These are phyloP conservation scores for Kwoniella newhampshirensis DNA, from an alignment of 768 basidiomycete genomes.

Conservation along the genomic window DNA sequence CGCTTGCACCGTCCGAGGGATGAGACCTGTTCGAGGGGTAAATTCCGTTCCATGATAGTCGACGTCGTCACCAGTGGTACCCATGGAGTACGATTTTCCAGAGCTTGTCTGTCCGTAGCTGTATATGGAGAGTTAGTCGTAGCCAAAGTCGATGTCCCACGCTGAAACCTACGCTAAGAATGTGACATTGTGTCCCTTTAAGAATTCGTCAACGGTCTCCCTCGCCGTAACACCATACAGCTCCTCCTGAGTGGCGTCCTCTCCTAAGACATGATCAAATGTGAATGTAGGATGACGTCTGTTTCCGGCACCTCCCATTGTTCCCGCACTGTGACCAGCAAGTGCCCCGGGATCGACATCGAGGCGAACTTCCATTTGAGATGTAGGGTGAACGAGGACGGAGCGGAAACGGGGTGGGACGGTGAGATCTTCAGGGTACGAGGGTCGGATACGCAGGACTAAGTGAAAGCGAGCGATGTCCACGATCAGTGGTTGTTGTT, in stretches of 20 bases:
- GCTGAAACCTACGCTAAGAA: conserved; percentile 82
- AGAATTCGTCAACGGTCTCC: conserved; percentile 59
- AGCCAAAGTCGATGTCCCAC: too few species aligned
- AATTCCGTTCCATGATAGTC: conserved; percentile 57
- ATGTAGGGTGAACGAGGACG: conserved; percentile 74
- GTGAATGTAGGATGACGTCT: conserved; percentile 64
- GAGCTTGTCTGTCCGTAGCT: conserved; percentile 88
- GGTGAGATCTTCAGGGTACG: conserved; percentile 78
- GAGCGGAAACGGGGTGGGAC: conserved; percentile 94
- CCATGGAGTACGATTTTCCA: conserved; percentile 98
- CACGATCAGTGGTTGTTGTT: too few species aligned
- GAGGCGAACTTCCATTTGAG: conserved; percentile 74
- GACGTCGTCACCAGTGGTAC: conserved; percentile 84
- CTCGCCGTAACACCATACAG: conserved; percentile 78
- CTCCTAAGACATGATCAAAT: conserved; percentile 91
- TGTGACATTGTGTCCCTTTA: conserved; percentile 93
- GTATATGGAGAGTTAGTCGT: conserved; percentile 10
- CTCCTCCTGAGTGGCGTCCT: conserved; percentile 77
- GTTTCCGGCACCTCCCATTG: conserved; percentile 7
- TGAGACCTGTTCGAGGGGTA: conserved; percentile 72
- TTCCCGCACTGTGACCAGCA: conserved; percentile 26
- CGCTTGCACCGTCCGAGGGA: conserved; percentile 85
- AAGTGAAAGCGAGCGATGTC: conserved; percentile 13
- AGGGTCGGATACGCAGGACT: conserved; percentile 89
- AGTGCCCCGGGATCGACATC: conserved; percentile 59